These are phyloP conservation scores for Podospora sp. DNA, from an alignment of 495 filamentous ascomycete species.

Conservation along the genomic window DNA sequence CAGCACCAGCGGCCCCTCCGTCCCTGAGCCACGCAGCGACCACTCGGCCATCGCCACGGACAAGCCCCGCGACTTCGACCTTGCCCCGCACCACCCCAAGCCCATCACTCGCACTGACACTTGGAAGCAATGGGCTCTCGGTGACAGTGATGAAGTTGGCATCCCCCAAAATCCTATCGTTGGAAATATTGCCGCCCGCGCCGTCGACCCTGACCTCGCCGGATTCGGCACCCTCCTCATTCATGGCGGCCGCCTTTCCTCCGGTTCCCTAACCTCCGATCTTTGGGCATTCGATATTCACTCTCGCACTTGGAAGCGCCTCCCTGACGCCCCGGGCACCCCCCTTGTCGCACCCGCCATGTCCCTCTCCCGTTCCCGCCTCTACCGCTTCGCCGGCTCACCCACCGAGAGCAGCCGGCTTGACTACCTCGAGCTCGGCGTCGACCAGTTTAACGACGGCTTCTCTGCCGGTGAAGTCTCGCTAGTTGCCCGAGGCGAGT, in stretches of 20 bases:
- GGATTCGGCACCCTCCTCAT: constrained; percentile 65
- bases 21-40: constrained; percentile 47
- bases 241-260: constrained; percentile 69
- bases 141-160: constrained; percentile 44
- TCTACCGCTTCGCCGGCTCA: constrained; percentile 77
- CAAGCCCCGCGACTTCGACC: constrained; percentile 45
- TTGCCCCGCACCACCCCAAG: constrained; percentile 19
- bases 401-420: constrained; percentile 69
- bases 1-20: constrained; percentile 21
- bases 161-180: constrained; percentile 51
- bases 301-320: constrained; percentile 60
- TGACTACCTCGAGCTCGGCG: constrained; percentile 59
- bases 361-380: constrained; percentile 53
- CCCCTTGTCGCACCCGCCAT: constrained; percentile 66
- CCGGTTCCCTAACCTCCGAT: constrained; percentile 56
- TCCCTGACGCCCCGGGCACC: constrained; percentile 62
- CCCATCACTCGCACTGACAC: constrained; percentile 29
- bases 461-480: constrained; percentile 42
- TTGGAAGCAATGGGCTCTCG: constrained; percentile 49
- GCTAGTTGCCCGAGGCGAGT: constrained; percentile 38
- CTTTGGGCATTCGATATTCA: constrained; percentile 72
- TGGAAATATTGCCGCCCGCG: constrained; percentile 49
- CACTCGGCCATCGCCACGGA: constrained; percentile 53
- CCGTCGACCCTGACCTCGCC: constrained; percentile 48
- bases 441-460: constrained; percentile 53